Conservation (phyloP, 2,329 filamentous ascomycete genomes). For the Spiromastix sp. region DNA sequence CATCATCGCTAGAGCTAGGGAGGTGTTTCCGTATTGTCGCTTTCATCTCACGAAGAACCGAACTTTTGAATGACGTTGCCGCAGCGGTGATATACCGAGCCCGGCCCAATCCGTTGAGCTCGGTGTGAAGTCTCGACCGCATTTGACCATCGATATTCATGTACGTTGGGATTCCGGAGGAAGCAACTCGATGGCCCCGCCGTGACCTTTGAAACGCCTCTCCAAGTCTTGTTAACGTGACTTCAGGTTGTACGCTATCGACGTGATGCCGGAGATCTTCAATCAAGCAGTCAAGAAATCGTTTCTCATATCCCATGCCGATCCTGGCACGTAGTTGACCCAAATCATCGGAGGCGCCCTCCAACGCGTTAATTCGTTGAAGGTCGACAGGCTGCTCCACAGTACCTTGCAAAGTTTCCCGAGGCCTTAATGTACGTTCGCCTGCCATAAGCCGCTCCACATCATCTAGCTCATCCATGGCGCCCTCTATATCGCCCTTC, state of each 20-base stretch:
- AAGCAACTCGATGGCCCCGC: conserved; percentile 54
- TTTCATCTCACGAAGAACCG: conserved; percentile 76
- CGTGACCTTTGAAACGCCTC: conserved; percentile 62
- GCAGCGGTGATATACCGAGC: conserved; percentile 72
- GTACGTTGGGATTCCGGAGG: conserved; percentile 67
- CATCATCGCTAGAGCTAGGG: conserved; percentile 88
- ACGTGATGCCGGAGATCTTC: conserved; percentile 73
- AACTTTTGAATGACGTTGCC: conserved; percentile 73
- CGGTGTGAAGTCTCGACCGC: conserved; percentile 57
- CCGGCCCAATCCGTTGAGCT: conserved; percentile 68
- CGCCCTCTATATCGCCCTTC: conserved; percentile 69
- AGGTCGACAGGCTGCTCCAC: conserved; percentile 52
- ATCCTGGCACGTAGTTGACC: conserved; percentile 66
- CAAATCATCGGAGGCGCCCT: conserved; percentile 69
- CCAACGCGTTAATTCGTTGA: conserved; percentile 64
- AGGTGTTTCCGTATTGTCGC: conserved; percentile 73
- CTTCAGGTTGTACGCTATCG: conserved; percentile 56
- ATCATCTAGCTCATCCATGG: conserved; percentile 64
- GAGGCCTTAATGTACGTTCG: conserved; percentile 37
- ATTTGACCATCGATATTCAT: conserved; percentile 61
- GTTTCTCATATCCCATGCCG: conserved; percentile 74
- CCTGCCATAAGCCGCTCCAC: conserved; percentile 75
- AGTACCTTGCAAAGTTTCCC: conserved; percentile 20
- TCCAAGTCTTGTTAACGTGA: conserved; percentile 78
- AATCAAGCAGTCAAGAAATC: conserved; percentile 68